Conservation (phyloP, 2,329 filamentous ascomycete genomes). For the Huntiella moniliformis region DNA sequence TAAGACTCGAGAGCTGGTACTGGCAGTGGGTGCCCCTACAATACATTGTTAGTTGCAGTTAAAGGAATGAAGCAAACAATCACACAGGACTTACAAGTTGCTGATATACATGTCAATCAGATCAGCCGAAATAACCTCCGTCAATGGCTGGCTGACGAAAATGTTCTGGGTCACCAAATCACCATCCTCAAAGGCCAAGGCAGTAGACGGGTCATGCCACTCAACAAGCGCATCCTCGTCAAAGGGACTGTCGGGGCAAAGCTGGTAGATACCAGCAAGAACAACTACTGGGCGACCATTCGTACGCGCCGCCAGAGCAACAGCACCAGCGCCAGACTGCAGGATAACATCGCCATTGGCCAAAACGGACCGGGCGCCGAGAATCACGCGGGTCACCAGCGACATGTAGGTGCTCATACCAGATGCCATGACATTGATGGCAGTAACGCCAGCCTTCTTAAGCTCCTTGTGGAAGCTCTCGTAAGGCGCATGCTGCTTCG, state of each 20-base stretch:
- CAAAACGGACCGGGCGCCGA: slow-evolving; percentile 72
- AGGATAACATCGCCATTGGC: slow-evolving; percentile 76
- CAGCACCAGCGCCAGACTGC: slow-evolving; percentile 62
- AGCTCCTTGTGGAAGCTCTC: slow-evolving; percentile 57
- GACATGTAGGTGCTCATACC: slow-evolving; percentile 89
- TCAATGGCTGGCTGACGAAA: slow-evolving; percentile 59
- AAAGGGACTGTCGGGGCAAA: slow-evolving; percentile 77
- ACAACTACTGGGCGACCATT: slow-evolving; percentile 74
- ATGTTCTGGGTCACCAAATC: slow-evolving; percentile 53
- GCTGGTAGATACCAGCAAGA: slow-evolving; percentile 79
- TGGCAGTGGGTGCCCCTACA: slow-evolving; percentile 46
- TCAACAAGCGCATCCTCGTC: slow-evolving; percentile 69
- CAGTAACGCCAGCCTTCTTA: slow-evolving; percentile 55
- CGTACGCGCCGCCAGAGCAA: slow-evolving; percentile 68
- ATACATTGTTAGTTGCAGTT: background rate
- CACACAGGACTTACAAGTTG: slow-evolving; percentile 33
- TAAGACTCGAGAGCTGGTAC: slow-evolving; percentile 53
- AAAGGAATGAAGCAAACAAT: background rate
- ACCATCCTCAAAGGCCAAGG: slow-evolving; percentile 62
- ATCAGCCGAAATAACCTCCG: slow-evolving; percentile 65
- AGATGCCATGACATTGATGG: slow-evolving; percentile 69
- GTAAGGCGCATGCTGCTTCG: slow-evolving; percentile 19
- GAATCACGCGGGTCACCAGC: slow-evolving; percentile 82
- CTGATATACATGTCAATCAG: slow-evolving; percentile 69
- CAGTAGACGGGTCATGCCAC: slow-evolving; percentile 62